These are phyloP conservation scores for Talaromyces sp. DNA, from an alignment of 2,329 filamentous ascomycete species.

Conservation along the genomic window DNA sequence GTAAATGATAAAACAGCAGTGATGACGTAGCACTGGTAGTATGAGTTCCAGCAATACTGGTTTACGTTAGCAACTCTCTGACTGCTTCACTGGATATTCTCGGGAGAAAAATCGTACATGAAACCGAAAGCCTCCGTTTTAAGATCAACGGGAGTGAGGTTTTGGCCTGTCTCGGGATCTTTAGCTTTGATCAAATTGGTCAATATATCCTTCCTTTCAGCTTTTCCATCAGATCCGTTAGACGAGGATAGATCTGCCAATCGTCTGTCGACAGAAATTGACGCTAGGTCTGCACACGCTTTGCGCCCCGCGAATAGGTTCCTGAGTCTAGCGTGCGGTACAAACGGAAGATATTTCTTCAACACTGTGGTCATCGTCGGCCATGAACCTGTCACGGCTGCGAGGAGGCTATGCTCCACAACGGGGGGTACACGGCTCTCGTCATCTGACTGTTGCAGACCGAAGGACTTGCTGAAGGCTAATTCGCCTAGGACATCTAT, in stretches of 20 bases:
- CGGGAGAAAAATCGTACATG: not conserved
- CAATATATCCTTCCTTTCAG: not conserved
- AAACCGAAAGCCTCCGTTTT: not conserved
- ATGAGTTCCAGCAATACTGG: not conserved
- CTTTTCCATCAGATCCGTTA: not conserved
- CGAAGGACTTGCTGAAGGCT: not conserved
- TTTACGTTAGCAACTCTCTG: not conserved
- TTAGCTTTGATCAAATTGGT: not conserved
- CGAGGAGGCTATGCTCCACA: not conserved
- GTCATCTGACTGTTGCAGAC: not conserved
- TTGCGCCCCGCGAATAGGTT: not conserved
- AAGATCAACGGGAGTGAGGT: not conserved
- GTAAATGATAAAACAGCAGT: not conserved
- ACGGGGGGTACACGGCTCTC: not conserved
- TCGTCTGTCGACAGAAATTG: not conserved
- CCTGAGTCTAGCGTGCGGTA: not conserved
- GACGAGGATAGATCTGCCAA: not conserved
- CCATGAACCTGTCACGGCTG: not conserved
- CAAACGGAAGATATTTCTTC: not conserved
- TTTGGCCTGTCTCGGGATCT: not conserved
- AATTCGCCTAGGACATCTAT: not conserved
- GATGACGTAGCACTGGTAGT: not conserved
- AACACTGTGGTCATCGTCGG: not conserved
- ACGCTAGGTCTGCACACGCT: not conserved
- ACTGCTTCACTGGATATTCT: too few species aligned